Evolutionary conservation across 768 basidiomycete species (phyloP).

Genomic region (Symmetrospora coprosmae): DNA sequence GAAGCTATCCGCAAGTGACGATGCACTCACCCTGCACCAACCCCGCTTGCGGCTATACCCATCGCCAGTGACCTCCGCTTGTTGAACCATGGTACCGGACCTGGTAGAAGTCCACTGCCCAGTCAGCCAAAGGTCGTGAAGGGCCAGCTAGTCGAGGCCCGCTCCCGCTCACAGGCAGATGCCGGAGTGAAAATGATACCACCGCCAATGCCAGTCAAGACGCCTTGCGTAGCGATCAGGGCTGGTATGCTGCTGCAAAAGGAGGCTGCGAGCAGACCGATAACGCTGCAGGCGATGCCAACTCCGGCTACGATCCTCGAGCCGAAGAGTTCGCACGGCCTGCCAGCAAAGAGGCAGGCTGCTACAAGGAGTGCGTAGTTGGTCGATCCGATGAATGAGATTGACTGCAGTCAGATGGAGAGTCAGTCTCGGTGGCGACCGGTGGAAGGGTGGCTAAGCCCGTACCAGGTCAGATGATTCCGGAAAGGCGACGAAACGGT

Average conservation of each 20-base stretch:
- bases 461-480: too few species aligned
- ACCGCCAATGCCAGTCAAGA: background rate
- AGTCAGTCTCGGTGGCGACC: too few species aligned
- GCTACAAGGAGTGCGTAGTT: background rate
- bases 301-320: background rate
- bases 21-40: slow-evolving; percentile 7
- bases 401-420: slow-evolving; percentile 14
- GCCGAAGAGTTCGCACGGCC: slow-evolving; percentile 11
- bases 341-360: background rate
- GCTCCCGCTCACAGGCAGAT: background rate
- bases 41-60: slow-evolving; percentile 2
- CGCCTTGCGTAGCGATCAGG: slow-evolving; percentile 7
- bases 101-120: background rate
- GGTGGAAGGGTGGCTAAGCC: too few species aligned
- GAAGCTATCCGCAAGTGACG: background rate
- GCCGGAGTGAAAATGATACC: background rate
- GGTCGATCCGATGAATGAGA: background rate
- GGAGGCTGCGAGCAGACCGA: background rate
- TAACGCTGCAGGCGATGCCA: background rate
- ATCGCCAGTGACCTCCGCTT: slow-evolving; percentile 3
- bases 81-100: slow-evolving; percentile 1
- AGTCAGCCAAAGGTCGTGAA: background rate
- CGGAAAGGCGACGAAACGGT: too few species aligned
- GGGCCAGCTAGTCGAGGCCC: too few species aligned
- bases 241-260: slow-evolving; percentile 3